phyloP scores from a whole-genome alignment of 108 stramenopile species.

The Seminavis robusta region DNA sequence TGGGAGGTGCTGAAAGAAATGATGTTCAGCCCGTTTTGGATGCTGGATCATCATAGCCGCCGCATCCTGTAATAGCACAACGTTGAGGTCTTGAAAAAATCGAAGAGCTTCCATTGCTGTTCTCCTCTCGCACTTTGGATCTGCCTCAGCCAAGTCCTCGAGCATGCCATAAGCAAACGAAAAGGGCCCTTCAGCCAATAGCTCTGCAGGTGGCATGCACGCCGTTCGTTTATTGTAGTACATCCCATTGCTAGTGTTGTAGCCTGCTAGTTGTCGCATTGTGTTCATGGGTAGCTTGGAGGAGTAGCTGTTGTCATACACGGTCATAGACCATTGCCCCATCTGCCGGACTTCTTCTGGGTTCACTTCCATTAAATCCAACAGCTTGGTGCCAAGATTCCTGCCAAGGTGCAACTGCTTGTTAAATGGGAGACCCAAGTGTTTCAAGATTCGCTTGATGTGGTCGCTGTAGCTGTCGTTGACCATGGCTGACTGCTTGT shows the following conservation, averaged over 20 bases:
- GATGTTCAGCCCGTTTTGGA: too few relatives aligned
- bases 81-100: neutral
- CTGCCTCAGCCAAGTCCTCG: too few relatives aligned
- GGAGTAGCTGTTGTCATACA: neutral
- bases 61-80: slow-evolving; percentile 1
- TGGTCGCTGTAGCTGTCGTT: neutral
- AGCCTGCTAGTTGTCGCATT: neutral
- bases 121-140: too few relatives aligned
- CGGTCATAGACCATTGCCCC: slow-evolving; percentile 2
- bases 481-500: neutral
- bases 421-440: neutral
- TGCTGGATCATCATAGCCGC: neutral
- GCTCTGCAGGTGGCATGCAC: neutral
- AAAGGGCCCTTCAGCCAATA: too few relatives aligned
- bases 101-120: neutral
- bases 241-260: neutral
- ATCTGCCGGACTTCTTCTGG: neutral
- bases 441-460: neutral
- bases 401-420: neutral
- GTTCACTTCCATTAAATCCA: neutral
- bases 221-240: slow-evolving; percentile 5
- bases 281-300: slow-evolving; percentile 4
- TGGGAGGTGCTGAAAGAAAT: too few relatives aligned
- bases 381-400: neutral
- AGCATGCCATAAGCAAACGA: too few relatives aligned